These are phyloP conservation scores for Linnemannia elongata DNA, from an alignment of 192 early-diverging fungal species.

Conservation along the genomic window DNA sequence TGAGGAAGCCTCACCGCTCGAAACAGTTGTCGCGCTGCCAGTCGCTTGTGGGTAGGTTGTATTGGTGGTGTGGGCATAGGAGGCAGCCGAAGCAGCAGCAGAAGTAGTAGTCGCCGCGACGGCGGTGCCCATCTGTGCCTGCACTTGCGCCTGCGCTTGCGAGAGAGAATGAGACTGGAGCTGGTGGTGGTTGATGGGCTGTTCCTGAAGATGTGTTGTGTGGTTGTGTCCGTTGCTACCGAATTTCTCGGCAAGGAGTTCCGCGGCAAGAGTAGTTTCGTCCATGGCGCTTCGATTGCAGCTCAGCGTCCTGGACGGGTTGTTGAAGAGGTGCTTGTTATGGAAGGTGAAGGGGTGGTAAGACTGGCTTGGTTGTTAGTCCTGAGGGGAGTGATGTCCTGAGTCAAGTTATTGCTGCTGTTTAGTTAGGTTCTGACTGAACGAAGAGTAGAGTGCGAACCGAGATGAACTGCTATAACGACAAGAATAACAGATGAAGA, in stretches of 20 bases:
- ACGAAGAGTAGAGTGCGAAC: not conserved
- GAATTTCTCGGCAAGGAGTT: conserved; percentile 35
- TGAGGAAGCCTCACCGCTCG: conserved; percentile 27
- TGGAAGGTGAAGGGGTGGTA: not conserved
- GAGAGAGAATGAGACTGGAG: conserved; percentile 20
- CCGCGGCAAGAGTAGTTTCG: conserved; percentile 47
- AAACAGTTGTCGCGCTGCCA: conserved; percentile 12
- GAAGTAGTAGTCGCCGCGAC: not conserved
- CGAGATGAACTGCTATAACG: not conserved
- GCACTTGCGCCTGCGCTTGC: conserved; percentile 16
- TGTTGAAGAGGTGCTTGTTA: not conserved
- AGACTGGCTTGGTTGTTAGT: not conserved
- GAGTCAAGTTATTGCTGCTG: not conserved
- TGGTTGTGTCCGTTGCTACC: conserved; percentile 21
- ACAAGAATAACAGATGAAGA: not conserved
- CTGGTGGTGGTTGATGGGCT: conserved; percentile 12
- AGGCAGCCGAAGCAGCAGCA: not conserved
- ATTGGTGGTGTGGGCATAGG: conserved; percentile 5
- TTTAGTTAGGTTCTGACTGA: not conserved
- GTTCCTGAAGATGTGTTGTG: conserved; percentile 12
- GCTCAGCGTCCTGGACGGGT: conserved; percentile 6
- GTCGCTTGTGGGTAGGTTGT: conserved; percentile 33
- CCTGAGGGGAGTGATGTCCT: not conserved
- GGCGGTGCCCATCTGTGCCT: conserved; percentile 11
- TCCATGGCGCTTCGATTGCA: conserved; percentile 26